Base-by-base conservation (phyloP, 768 basidiomycete genomes). In the Grammothele lineata region DNA sequence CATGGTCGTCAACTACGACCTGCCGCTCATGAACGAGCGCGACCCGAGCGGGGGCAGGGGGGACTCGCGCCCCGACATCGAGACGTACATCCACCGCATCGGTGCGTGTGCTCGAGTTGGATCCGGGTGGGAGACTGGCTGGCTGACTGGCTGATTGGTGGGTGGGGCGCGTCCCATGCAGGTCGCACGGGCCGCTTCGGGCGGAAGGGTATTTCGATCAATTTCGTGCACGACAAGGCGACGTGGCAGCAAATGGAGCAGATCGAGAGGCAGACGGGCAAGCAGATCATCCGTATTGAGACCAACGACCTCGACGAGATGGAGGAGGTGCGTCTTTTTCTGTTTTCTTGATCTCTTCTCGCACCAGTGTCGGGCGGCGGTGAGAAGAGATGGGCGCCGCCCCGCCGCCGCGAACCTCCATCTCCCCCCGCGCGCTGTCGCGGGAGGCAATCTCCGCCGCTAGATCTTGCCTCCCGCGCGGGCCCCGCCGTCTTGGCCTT, bases 1-100 rank as follows among this genome's bases (percentile, higher is more conserved):
- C 74, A 93, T 99, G 93, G 95, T 98, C n/a, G 92, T 99, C 66
- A 98, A 98, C 70, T 99, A 98, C 62, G 94, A 97, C 62, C 77
- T 96, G 22, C 93, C 94, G 0, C 70, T 92, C 37, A 81, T 89
- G 78, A 85, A 81, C 55, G 87, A 89, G 58, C 81, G 86, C 25
- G 69, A 72, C 44, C 66, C 70, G 54, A 57, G 62, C 6, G 67
- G 57, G 45, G 65, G 62, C 55, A 61, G 53, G 40, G 66, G 62
- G 19, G 85, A 87, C 51, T 75, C 65, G 56, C 72, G 69, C 48
- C 92, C 92, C 0, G 96, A 99, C 62, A 76, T 93, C 37, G 96
- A 98, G 72, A 98, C 95, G 1, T 99, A 99, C 63, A 85, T 98
- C 37, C 96, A 99, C 67, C 85, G 96, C 54, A 97, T 99, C 49